These are phyloP conservation scores for Pichia terricola DNA, from an alignment of 1,139 yeast genomes.

Conservation along the genomic window DNA sequence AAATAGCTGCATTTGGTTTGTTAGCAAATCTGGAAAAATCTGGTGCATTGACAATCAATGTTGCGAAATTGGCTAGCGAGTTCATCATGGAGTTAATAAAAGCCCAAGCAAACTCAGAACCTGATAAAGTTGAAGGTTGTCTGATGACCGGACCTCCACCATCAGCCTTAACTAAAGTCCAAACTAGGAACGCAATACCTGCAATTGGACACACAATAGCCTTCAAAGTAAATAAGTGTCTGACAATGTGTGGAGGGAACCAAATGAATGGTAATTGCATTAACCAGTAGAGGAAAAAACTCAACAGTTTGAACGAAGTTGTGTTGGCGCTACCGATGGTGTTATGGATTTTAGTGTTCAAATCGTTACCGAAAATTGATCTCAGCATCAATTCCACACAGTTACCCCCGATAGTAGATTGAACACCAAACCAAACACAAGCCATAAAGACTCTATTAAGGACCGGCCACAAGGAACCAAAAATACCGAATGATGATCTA, in stretches of 20 bases:
- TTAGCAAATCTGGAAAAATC: conserved; percentile 82
- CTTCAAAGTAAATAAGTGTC: conserved; percentile 74
- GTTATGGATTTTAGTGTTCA: conserved; percentile 39
- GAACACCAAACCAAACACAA: conserved; percentile 78
- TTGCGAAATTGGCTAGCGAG: conserved; percentile 76
- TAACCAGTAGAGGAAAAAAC: conserved; percentile 73
- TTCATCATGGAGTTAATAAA: conserved; percentile 73
- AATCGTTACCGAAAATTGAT: conserved; percentile 56
- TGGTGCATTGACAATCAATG: conserved; percentile 79
- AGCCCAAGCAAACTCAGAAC: conserved; percentile 70
- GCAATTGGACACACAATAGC: conserved; percentile 72
- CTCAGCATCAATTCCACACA: conserved; percentile 66
- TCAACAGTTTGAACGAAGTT: conserved; percentile 60
- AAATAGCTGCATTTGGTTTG: conserved; percentile 36
- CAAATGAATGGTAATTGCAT: conserved; percentile 68
- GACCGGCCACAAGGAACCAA: conserved; percentile 75
- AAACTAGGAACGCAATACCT: conserved; percentile 66
- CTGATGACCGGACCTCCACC: conserved; percentile 65
- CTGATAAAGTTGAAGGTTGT: conserved; percentile 39
- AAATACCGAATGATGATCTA: conserved; percentile 67
- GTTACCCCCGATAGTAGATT: conserved; percentile 74
- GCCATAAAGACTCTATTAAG: conserved; percentile 76
- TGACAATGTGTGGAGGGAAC: conserved; percentile 71
- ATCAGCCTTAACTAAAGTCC: conserved; percentile 71
- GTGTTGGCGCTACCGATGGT: conserved; percentile 31